Percentiles rank a stretch among this genome's conserved stretches.
Evolutionary conservation across 768 basidiomycete genomes (phyloP).

Genomic region (Tylopilus subfusipes): DNA sequence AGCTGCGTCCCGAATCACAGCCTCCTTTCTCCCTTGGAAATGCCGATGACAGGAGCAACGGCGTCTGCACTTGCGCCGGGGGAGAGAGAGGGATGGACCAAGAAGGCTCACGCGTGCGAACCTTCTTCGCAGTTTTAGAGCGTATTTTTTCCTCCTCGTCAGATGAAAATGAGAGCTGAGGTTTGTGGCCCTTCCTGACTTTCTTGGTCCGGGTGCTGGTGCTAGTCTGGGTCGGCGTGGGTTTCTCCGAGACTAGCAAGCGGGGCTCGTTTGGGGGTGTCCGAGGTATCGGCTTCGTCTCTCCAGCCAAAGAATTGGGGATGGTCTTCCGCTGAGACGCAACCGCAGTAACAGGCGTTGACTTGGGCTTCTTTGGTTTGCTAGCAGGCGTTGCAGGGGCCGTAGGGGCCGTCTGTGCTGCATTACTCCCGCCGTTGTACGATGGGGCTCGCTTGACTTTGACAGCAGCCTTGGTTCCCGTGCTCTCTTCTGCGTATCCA

Average conservation of each 20-base stretch:
- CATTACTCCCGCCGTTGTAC: conserved; percentile 36
- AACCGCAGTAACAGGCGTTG: not conserved
- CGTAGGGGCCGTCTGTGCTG: not conserved
- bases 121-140: conserved; percentile 59
- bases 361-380: conserved; percentile 18
- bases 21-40: conserved; percentile 11
- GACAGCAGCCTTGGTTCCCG: conserved; percentile 19
- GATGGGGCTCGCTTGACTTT: conserved; percentile 50
- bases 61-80: conserved; percentile 18
- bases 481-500: conserved; percentile 15
- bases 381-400: conserved; percentile 8
- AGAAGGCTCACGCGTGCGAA: conserved; percentile 37
- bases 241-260: conserved; percentile 12
- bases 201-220: conserved; percentile 18
- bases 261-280: conserved; percentile 25
- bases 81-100: conserved; percentile 29
- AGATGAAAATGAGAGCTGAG: conserved; percentile 54
- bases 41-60: conserved; percentile 23
- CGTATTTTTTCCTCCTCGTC: conserved; percentile 76
- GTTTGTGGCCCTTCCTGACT: conserved; percentile 33
- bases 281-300: conserved; percentile 13
- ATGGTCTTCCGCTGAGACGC: conserved; percentile 5
- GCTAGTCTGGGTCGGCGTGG: conserved; percentile 15
- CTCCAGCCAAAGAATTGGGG: not conserved
- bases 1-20: conserved; percentile 18